A percentile compares a stretch with the other conserved stretches of the same genome.
These are phyloP conservation scores for Forsythia viridissima DNA, from an alignment of 257 asterid genomes.

Conservation along the genomic window DNA sequence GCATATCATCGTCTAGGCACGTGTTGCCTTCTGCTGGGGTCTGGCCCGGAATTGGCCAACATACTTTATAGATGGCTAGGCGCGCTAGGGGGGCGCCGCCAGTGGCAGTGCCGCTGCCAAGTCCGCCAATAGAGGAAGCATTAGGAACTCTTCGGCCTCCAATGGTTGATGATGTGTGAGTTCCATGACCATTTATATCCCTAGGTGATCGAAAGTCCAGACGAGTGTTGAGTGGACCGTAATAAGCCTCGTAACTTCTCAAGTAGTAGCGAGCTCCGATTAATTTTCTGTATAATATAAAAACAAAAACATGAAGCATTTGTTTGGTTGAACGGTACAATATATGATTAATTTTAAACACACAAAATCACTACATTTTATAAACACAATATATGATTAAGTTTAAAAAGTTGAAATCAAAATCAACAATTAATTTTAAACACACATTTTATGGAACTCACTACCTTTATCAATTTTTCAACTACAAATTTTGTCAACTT, in stretches of 20 bases:
- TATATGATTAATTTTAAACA: too few relatives aligned
- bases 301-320: too few relatives aligned
- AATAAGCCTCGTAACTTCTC: constrained; percentile 28
- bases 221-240: constrained; percentile 31
- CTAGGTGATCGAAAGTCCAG: constrained; percentile 39
- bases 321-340: too few relatives aligned
- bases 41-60: constrained; percentile 36
- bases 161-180: constrained; percentile 45
- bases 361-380: too few relatives aligned
- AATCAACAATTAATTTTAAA: too few relatives aligned
- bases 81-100: constrained; percentile 54
- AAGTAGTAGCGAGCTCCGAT: constrained; percentile 53
- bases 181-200: constrained; percentile 47
- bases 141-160: constrained; percentile 41
- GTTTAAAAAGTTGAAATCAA: too few relatives aligned
- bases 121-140: constrained; percentile 41
- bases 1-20: constrained; percentile 33
- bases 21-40: constrained; percentile 12
- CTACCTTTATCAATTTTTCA: too few relatives aligned
- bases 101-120: constrained; percentile 39
- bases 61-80: constrained; percentile 42
- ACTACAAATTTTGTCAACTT: too few relatives aligned
- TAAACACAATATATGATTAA: too few relatives aligned
- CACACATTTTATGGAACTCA: too few relatives aligned
- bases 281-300: constrained; percentile 30